Conservation (phyloP, 23 red algal genomes). For the Cyanidium caldarium region DNA sequence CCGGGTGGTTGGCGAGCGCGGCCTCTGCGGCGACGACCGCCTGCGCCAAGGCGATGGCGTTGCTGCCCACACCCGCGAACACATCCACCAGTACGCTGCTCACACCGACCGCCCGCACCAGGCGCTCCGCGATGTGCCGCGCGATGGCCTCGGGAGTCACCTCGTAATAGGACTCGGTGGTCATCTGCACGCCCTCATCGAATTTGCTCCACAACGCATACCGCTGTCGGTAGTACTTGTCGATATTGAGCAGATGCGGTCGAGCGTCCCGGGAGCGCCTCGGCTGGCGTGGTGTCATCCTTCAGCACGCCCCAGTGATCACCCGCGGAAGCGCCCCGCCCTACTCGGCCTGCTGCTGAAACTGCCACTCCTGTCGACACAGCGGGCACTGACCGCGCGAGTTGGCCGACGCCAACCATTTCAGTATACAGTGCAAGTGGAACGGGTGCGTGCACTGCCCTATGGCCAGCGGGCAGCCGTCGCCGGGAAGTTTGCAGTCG, state of each 20-base stretch:
- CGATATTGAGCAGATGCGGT: neutral
- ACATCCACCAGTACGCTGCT: constrained; percentile 16
- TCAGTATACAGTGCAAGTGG: constrained; percentile 82
- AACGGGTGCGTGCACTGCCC: constrained; percentile 74
- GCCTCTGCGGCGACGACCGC: neutral
- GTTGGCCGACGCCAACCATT: constrained; percentile 50
- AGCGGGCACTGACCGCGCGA: constrained; percentile 50
- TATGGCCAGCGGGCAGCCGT: constrained; percentile 62
- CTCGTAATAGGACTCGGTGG: neutral
- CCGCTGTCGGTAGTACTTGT: neutral
- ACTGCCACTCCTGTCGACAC: constrained; percentile 77
- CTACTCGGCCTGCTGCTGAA: neutral
- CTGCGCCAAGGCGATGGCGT: constrained; percentile 64
- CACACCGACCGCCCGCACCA: neutral
- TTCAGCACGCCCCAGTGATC: no score
- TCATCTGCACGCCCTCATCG: constrained; percentile 1
- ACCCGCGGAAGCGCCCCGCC: no score
- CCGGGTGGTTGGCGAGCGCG: constrained; percentile 1
- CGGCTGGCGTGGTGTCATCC: no score
- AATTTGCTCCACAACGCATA: neutral
- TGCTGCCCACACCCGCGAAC: constrained; percentile 71
- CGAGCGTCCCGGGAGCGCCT: neutral
- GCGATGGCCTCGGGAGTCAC: constrained; percentile 36
- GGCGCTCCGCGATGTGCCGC: constrained; percentile 58
- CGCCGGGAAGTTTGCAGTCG: constrained; percentile 63